These are phyloP conservation scores for Pochonia chlamydosporia DNA, from an alignment of 2,329 filamentous ascomycete genomes.

Conservation along the genomic window DNA sequence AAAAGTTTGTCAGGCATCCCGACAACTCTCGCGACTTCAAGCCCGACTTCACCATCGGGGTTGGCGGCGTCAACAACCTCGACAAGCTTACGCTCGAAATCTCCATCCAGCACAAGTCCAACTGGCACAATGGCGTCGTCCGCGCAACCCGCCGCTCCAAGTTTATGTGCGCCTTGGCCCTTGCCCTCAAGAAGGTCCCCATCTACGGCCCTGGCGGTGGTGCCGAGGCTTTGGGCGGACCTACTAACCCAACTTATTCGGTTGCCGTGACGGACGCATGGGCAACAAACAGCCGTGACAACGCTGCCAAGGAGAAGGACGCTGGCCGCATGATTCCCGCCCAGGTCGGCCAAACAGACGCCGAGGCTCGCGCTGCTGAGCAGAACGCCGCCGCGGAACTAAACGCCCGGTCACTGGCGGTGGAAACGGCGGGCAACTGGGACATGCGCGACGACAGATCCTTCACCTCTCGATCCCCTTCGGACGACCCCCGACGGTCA, in stretches of 20 bases:
- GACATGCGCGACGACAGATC: constrained; percentile 12
- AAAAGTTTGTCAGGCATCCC: constrained; percentile 72
- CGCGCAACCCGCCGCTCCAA: constrained; percentile 80
- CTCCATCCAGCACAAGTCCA: constrained; percentile 86
- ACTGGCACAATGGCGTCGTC: constrained; percentile 82
- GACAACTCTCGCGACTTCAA: constrained; percentile 92
- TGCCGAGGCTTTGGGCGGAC: constrained; percentile 52
- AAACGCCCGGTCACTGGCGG: constrained; percentile 30
- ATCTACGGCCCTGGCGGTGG: constrained; percentile 78
- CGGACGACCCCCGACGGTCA: constrained; percentile 29
- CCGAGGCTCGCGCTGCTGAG: constrained; percentile 30
- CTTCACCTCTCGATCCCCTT: constrained; percentile 17
- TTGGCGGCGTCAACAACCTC: constrained; percentile 74
- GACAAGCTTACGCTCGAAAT: constrained; percentile 82
- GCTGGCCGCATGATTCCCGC: constrained; percentile 58
- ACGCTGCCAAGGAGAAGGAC: constrained; percentile 55
- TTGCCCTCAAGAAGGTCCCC: constrained; percentile 80
- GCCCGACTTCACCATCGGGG: constrained; percentile 71
- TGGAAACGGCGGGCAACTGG: constrained; percentile 18
- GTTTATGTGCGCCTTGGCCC: constrained; percentile 90
- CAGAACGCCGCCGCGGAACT: constrained; percentile 38
- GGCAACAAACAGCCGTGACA: constrained; percentile 58
- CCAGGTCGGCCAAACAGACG: constrained; percentile 19
- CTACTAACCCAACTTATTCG: constrained; percentile 74
- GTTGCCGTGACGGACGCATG: constrained; percentile 67